phyloP scores from a whole-genome alignment of 2,329 filamentous ascomycete genomes.

The Alternaria postmessia region DNA sequence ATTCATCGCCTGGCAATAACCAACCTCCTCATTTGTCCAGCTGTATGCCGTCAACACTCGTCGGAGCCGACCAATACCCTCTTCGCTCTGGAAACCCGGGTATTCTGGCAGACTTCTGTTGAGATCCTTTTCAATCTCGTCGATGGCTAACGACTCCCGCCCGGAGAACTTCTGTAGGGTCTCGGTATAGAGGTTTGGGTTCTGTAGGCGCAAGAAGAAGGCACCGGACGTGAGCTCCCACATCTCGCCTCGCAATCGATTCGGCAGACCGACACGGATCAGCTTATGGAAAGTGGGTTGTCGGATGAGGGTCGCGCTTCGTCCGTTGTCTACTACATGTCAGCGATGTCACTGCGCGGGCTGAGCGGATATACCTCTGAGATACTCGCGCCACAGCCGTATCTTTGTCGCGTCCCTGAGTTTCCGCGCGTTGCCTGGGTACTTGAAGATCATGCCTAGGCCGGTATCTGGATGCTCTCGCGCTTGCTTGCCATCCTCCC shows the following conservation, averaged over 20 bases:
- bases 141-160: slow-evolving; percentile 90
- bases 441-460: slow-evolving; percentile 89
- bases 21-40: slow-evolving; percentile 94
- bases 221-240: slow-evolving; percentile 97
- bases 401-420: slow-evolving; percentile 96
- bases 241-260: slow-evolving; percentile 88
- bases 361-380: slow-evolving; percentile 62
- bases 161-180: slow-evolving; percentile 85
- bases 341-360: slow-evolving; percentile 7
- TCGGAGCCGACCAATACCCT: slow-evolving; percentile 88
- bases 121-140: slow-evolving; percentile 98
- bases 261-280: slow-evolving; percentile 92
- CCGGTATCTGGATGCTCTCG: slow-evolving; percentile 84
- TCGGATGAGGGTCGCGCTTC: slow-evolving; percentile 88
- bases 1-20: slow-evolving; percentile 99
- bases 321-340: slow-evolving; percentile 74
- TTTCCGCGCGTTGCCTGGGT: slow-evolving; percentile 94
- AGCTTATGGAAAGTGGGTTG: slow-evolving; percentile 98
- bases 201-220: slow-evolving; percentile 85
- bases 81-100: slow-evolving; percentile 94
- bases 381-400: slow-evolving; percentile 95
- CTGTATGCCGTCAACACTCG: slow-evolving; percentile 96
- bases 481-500: slow-evolving; percentile 54
- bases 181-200: slow-evolving; percentile 82
- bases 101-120: slow-evolving; percentile 97